These are phyloP conservation scores for Saccharomyces mikatae DNA, from an alignment of 805 yeast genomes.

Conservation along the genomic window DNA sequence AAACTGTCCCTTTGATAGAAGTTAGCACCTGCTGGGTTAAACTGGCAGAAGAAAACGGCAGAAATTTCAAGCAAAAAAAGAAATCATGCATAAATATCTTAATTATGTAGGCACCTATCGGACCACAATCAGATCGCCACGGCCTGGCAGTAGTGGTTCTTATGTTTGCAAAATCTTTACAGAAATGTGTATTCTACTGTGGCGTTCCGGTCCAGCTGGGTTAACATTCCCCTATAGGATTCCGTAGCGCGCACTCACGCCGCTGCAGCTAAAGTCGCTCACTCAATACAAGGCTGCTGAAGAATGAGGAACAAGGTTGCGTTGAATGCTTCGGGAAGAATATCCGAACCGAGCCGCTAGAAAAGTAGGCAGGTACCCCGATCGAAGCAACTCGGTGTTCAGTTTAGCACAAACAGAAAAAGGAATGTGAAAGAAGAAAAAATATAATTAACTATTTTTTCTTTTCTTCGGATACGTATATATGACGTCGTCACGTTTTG, in stretches of 20 bases:
- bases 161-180: background rate
- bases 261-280: background rate
- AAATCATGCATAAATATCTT: background rate
- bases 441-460: background rate
- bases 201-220: background rate
- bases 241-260: background rate
- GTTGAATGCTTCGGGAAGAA: background rate
- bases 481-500: background rate
- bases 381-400: background rate
- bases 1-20: background rate
- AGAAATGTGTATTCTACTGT: background rate
- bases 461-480: background rate
- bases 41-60: background rate
- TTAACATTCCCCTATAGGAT: background rate
- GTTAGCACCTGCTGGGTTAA: background rate
- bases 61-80: background rate
- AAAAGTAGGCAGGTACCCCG: background rate
- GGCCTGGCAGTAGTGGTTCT: background rate
- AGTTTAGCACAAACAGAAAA: background rate
- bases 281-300: background rate
- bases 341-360: background rate
- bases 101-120: background rate
- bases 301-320: background rate
- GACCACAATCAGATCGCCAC: background rate
- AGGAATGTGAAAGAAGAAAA: background rate